Base-by-base conservation (phyloP, 1,284 basidiomycete genomes). In the Sanghuangporus weigelae region DNA sequence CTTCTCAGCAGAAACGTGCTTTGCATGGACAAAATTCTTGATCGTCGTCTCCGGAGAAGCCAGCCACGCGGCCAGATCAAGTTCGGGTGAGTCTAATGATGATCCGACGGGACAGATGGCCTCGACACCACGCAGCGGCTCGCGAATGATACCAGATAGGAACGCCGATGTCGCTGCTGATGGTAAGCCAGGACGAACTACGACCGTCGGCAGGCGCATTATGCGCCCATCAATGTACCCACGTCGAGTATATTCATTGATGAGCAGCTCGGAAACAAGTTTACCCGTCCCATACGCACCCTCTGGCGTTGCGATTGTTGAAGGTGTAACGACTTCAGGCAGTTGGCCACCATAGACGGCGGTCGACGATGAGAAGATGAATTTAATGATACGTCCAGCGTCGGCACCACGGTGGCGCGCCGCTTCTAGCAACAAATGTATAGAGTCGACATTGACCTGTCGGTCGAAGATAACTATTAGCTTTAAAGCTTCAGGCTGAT, bases 301-400 rank as follows among this genome's bases (percentile, higher is more conserved):
- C 66, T 84, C 79, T 2, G 85, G 84, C 4, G 82, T 79, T 4
- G 85, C 76, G 16, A 84, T 81, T 2, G 84, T 86, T 16, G 78
- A 76, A 8, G 80, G 76, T 3, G 74, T 76, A 21, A 85, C 75
- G 31, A 83, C 71, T 14, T 81, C 73, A 8, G 84, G 84, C 76
- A 85, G 76, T 53, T 81, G 80, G 2, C 85, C 85, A 58, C 86
- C 86, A 68, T 86, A 88, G 0, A 89, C 84, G 2, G 86, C 86
- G 19, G 86, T 74, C 19, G 81, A 83, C 0, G 84, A 86, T 0
- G 84, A 80, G 70, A 85, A 86, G 62, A 87, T 79, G 73, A 86
- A 85, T 51, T 83, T 80, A 63, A 84, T 77, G 4, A 70, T 72
- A 1, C 62, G 57, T 3, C 67, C 67, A 12, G 66, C 71, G 36